Base-by-base conservation (phyloP, 208 protist genomes). In the Wallacemonas rigidus region DNA sequence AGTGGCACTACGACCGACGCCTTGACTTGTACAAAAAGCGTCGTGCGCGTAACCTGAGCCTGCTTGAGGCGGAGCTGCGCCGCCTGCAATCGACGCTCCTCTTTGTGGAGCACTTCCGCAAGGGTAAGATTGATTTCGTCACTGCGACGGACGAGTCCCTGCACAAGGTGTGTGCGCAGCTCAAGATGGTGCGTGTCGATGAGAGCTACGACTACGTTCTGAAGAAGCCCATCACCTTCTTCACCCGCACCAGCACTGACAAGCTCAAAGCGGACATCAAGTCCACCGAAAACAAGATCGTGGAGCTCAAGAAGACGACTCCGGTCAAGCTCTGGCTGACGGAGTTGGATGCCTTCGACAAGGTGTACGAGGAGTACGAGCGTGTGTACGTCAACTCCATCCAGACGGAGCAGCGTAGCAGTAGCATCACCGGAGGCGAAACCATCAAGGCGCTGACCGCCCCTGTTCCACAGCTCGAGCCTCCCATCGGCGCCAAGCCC, bases 1-100 rank as follows among this genome's bases (percentile, higher is more conserved):
- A 95, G 82, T 95, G 92, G 92, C 92, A 97, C 76, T 97, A 95
- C 72, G 92, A 97, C 69, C 86, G 90, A 39, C 86, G 90, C n/a
- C 80, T 97, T 11, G 90, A 93, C 62, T 71, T 97, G 39, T 95
- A 97, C 83, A 95, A 95, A 76, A 83, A 86, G 64, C 83, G 93
- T 57, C 86, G 88, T 53, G 82, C 83, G 35, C 85, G 92, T 40
- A 93, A 95, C 74, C 72, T 93, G 2, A 67, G 71, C 6, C 71
- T 95, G 53, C 81, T 95, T 17, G 85, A 95, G 76, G 47, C 67
- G 43, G 86, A 95, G 54, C 79, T 91, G n/a, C 80, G 74, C 14
- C 81, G 83, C 5, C 72, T 90, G 67, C 76, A 90, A 77, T 92
- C 90, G 2, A 95, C 92, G 15, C 67, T 84, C 15, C 85, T 83